Evolutionary conservation across 768 basidiomycete species (phyloP).

Genomic region (Amanita exitialis): DNA sequence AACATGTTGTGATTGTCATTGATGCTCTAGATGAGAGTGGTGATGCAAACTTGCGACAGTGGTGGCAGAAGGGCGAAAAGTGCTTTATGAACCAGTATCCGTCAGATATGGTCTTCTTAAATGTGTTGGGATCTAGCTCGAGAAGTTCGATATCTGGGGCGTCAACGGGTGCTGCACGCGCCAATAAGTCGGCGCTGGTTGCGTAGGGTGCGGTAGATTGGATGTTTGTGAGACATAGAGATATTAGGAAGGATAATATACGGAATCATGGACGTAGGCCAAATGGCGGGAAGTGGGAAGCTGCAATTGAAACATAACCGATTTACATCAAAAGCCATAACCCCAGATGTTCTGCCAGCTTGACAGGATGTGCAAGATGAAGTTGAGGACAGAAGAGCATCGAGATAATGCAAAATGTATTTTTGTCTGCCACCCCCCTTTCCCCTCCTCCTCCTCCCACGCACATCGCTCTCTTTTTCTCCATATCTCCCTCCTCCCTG

Average conservation of each 20-base stretch:
- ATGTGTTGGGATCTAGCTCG: constrained; percentile 50
- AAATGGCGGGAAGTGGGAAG: no score
- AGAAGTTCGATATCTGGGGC: not conserved
- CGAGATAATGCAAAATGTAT: no score
- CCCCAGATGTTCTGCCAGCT: no score
- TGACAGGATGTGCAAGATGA: no score
- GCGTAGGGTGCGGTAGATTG: not conserved
- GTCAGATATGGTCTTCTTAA: constrained; percentile 35
- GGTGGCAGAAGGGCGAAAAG: constrained; percentile 78
- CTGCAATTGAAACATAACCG: not conserved
- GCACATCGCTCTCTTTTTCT: constrained; percentile 6
- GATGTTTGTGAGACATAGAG: not conserved
- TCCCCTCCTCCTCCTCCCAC: not conserved
- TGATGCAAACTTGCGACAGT: constrained; percentile 74
- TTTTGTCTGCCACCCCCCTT: not conserved
- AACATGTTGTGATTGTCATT: no score
- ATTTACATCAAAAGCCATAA: not conserved
- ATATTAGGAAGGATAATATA: not conserved
- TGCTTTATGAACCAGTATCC: constrained; percentile 84
- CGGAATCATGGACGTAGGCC: no score
- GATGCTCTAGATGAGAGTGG: no score
- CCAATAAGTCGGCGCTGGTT: not conserved
- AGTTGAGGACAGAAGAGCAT: no score
- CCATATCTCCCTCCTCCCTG: not conserved
- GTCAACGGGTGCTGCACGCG: not conserved